Evolutionary conservation across 345 rosid genomes (phyloP).

Genomic region (Salix dunnii): DNA sequence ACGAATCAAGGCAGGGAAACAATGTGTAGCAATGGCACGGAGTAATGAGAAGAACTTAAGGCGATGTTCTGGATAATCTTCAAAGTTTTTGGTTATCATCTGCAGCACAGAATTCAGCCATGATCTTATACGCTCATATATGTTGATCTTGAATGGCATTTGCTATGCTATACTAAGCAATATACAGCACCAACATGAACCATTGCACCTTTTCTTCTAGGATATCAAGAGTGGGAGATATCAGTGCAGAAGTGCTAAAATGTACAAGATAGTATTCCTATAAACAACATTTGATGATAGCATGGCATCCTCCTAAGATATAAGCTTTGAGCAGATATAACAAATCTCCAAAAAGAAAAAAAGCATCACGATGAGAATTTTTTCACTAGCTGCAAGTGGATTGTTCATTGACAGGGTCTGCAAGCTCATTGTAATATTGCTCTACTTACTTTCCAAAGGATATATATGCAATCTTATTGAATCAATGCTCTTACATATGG

Average conservation of each 20-base stretch:
- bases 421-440: neutral
- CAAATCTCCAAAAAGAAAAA: neutral
- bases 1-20: conserved; percentile 89
- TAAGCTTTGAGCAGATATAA: neutral
- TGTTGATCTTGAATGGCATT: no score
- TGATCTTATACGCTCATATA: neutral
- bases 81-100: conserved; percentile 99
- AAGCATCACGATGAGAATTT: neutral
- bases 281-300: neutral
- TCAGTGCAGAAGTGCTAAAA: neutral
- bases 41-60: conserved; percentile 96
- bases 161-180: neutral
- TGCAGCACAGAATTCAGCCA: conserved; percentile 25
- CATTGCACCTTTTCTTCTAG: neutral
- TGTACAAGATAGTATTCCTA: neutral
- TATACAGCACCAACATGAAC: neutral
- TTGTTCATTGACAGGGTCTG: neutral
- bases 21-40: conserved; percentile 90
- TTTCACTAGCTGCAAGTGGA: neutral
- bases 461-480: neutral
- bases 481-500: no score
- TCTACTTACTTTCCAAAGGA: neutral
- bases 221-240: neutral
- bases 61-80: conserved; percentile 98
- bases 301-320: neutral